Conservation (phyloP, 805 yeast genomes). For the Kodamaea jinghongensis region DNA sequence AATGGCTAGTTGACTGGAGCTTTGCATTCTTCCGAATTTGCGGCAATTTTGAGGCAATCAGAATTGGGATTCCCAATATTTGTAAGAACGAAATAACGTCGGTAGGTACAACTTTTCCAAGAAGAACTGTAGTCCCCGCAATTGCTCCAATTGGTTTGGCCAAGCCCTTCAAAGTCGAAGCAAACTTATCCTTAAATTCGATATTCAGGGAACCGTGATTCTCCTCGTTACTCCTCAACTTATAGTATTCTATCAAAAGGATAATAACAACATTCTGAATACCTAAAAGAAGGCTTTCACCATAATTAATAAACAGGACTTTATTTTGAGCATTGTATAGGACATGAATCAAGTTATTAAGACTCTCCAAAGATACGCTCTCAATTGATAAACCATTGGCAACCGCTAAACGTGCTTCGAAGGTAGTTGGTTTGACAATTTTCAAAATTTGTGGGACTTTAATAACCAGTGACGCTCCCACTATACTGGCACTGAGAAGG, state of each 20-base stretch:
- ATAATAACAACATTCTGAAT: slow-evolving; percentile 38
- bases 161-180: slow-evolving; percentile 17
- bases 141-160: slow-evolving; percentile 26
- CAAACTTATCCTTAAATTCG: slow-evolving; percentile 1
- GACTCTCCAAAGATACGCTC: slow-evolving; percentile 35
- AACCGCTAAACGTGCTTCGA: slow-evolving; percentile 26
- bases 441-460: slow-evolving; percentile 41
- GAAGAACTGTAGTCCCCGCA: slow-evolving; percentile 25
- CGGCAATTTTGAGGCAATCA: slow-evolving; percentile 37
- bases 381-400: slow-evolving; percentile 38
- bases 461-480: slow-evolving; percentile 37
- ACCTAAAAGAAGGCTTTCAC: slow-evolving; percentile 39
- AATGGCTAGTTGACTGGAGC: slow-evolving; percentile 36
- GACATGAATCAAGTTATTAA: slow-evolving; percentile 38
- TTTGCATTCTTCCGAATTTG: slow-evolving; percentile 35
- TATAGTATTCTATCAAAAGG: slow-evolving; percentile 34
- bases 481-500: slow-evolving; percentile 32
- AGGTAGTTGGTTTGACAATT: slow-evolving; percentile 26
- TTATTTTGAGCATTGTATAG: slow-evolving; percentile 35
- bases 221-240: slow-evolving; percentile 15
- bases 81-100: slow-evolving; percentile 29
- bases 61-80: slow-evolving; percentile 37
- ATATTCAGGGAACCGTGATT: slow-evolving; percentile 5
- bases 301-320: slow-evolving; percentile 37
- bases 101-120: slow-evolving; percentile 32